Evolutionary conservation across 2,329 filamentous ascomycete species (phyloP).

Genomic region (Rhinocladiella mackenziei): DNA sequence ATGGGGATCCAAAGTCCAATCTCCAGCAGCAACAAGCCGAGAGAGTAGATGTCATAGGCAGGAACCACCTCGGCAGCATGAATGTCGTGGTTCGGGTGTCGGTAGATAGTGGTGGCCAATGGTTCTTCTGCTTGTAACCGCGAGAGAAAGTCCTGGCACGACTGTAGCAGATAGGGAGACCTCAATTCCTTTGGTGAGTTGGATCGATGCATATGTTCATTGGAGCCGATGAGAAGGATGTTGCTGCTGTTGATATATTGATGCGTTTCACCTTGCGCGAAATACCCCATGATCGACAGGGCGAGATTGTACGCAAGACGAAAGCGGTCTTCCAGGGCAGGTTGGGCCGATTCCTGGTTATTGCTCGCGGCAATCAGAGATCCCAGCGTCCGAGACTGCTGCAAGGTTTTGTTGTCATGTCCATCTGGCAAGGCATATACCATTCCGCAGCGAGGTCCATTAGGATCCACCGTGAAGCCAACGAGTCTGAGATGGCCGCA

Average conservation of each 20-base stretch:
- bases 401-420: conserved; percentile 22
- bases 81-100: conserved; percentile 48
- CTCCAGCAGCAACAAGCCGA: conserved; percentile 59
- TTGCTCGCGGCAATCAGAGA: conserved; percentile 26
- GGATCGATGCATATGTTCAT: conserved; percentile 30
- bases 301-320: conserved; percentile 57
- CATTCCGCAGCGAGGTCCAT: conserved; percentile 26
- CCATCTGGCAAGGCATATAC: conserved; percentile 28
- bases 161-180: conserved; percentile 26
- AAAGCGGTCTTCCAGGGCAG: conserved; percentile 57
- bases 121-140: conserved; percentile 33
- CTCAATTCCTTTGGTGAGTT: conserved; percentile 34
- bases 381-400: conserved; percentile 27
- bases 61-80: conserved; percentile 24
- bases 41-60: conserved; percentile 57
- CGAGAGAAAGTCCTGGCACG: conserved; percentile 28
- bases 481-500: conserved; percentile 39
- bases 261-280: conserved; percentile 55
- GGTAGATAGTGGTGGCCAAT: conserved; percentile 55
- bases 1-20: conserved; percentile 62
- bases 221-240: conserved; percentile 51
- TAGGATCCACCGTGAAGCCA: conserved; percentile 32
- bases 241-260: conserved; percentile 64
- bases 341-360: conserved; percentile 38
- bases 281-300: conserved; percentile 54